Base-by-base conservation (phyloP, 331 rosid genomes). In the Prunus yedoensis region DNA sequence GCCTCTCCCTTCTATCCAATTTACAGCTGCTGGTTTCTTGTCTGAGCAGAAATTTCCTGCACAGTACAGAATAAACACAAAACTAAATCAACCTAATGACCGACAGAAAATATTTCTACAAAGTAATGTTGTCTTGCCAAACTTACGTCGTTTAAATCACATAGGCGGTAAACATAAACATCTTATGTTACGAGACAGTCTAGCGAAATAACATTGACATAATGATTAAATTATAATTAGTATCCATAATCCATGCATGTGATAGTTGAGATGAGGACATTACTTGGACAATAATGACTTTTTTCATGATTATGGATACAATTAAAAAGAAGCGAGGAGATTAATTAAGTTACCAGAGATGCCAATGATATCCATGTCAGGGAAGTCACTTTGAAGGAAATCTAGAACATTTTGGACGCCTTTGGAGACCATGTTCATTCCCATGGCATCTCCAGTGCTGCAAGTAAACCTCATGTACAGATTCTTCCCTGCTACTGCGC, bases 391-490 rank as follows among this genome's bases (percentile, higher is more conserved):
- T 46, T 79, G 89, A 64, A 86, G 91, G 77, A 72, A 86, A 20
- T 80, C 75, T 16, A 90, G 88, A 30, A 88, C 89, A 49, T 90
- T 88, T 71, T 90, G 92, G 2, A 90, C 95, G 0, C 92, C 95
- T 72, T 90, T 90, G 8, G 95, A 90, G 41, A 90, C 87, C 95
- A 90, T 90, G 82, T 90, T 90, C 95, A 90, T 90, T 23, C 92
- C 95, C 95, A 89, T 89, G 4, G 95, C 95, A 28, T 89, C 95
- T 2, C 92, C 95, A 0, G 95, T 90, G 75, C 78, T 72, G 79
- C 90, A 90, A 18, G 74, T 58, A 71, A 90, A 90, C 68, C 95
- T 90, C 52, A 82, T 79, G 74, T 90, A 90, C 23, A 88, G 58
- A 59, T 90, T 90, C 80, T 84, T 90, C 20, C 95, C 90, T n/a